These are phyloP conservation scores for Boletus rubropictus DNA, from an alignment of 768 basidiomycete genomes.

Conservation along the genomic window DNA sequence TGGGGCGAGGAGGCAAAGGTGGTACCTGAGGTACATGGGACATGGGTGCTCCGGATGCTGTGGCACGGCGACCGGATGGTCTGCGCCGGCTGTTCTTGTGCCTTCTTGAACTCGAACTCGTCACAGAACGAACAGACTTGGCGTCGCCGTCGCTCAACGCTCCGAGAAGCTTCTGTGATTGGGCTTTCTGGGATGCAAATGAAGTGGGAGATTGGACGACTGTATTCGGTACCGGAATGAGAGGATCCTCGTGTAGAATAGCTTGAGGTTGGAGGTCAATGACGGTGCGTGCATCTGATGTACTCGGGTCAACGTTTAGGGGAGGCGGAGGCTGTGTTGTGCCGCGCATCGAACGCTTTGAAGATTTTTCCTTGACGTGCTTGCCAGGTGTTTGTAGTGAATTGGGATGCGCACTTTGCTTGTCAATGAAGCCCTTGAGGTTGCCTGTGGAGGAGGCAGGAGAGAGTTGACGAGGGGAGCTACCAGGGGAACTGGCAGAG, in stretches of 20 bases:
- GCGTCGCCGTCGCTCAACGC: constrained; percentile 20
- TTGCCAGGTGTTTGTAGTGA: constrained; percentile 1
- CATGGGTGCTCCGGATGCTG: constrained; percentile 63
- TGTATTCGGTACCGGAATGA: not conserved
- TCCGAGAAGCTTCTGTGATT: constrained; percentile 17
- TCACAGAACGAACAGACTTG: constrained; percentile 22
- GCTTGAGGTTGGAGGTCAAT: constrained; percentile 13
- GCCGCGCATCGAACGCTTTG: constrained; percentile 24
- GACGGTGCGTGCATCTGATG: constrained; percentile 5
- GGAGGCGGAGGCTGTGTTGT: constrained; percentile 28
- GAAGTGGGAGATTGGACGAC: constrained; percentile 24
- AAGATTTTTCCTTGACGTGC: constrained; percentile 12
- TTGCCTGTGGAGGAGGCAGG: constrained; percentile 31
- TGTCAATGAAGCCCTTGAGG: constrained; percentile 26
- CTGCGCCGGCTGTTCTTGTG: constrained; percentile 16
- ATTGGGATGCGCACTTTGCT: constrained; percentile 4
- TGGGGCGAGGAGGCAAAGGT: constrained; percentile 23
- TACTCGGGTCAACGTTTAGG: constrained; percentile 20
- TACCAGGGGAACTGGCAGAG: constrained; percentile 8
- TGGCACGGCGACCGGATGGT: constrained; percentile 36
- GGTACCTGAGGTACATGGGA: constrained; percentile 50
- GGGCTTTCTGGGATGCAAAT: constrained; percentile 1
- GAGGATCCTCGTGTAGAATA: constrained; percentile 20
- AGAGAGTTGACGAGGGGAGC: constrained; percentile 20
- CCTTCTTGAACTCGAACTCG: constrained; percentile 26